Base-by-base conservation (phyloP, 805 yeast genomes). In the Candida boidinii region DNA sequence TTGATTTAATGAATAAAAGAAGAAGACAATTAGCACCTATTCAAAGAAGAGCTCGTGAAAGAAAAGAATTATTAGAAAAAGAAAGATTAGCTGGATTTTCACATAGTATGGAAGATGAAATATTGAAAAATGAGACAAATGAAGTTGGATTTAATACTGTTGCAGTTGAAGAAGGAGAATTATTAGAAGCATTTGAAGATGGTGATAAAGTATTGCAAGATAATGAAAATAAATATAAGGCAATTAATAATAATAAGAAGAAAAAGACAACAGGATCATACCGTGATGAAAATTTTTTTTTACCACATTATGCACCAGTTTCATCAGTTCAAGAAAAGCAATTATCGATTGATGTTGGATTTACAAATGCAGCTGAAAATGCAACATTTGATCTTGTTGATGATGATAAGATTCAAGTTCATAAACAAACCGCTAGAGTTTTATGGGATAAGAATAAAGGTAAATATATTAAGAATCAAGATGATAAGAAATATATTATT, bases 381-480 rank as follows among this genome's bases (percentile, higher is more conserved):
- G 96, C 95, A 1, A 68, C 95, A 0, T 90, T 87, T 57, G 96
- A 88, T 50, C 63, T 92, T 45, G 79, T 70, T 37, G 75, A 68
- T 29, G 87, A 83, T 46, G 76, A 71, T 39, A 82, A 79, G 45
- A 69, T 76, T 28, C 78, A 72, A 49, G 72, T 61, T 30, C 79
- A 80, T 54, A 76, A 69, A 39, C 88, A 80, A 51, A 64, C 69
- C 4, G 74, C 71, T 30, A 76, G 78, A 16, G 79, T 82, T 69
- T 71, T 74, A 52, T 90, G 98, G 98, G 96, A 90, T 60, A 83
- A 73, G 58, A 85, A 86, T 71, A 80, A 83, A 57, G 92, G 94
- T 49, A 86, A 86, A 43, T 90, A 84, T 57, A 72, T 88, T 51
- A 84, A 84, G 54, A 68, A 84, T 14, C 78, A 73, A 48, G 84